Evolutionary conservation across 2,329 filamentous ascomycete genomes (phyloP).

Genomic region (Xylaria sp.): DNA sequence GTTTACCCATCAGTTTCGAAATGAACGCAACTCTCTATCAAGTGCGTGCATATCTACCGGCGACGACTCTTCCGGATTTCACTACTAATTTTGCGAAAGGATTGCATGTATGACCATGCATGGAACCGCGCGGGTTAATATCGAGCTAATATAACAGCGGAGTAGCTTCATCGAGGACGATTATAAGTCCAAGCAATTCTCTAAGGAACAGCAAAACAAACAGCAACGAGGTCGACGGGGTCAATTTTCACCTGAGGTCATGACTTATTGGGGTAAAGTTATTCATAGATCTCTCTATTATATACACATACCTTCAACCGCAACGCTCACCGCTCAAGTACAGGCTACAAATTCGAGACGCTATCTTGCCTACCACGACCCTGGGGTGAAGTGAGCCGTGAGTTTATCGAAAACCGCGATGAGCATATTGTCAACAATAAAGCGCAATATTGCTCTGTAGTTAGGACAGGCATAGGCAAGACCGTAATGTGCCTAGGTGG

Average conservation of each 20-base stretch:
- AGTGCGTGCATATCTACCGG: slow-evolving; percentile 62
- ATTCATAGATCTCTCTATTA: neutral
- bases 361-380: slow-evolving; percentile 78
- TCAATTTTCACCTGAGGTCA: slow-evolving; percentile 76
- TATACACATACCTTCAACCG: neutral
- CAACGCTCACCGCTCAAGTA: slow-evolving; percentile 24
- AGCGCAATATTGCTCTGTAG: slow-evolving; percentile 95
- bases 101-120: slow-evolving; percentile 61
- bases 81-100: slow-evolving; percentile 53
- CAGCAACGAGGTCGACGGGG: slow-evolving; percentile 59
- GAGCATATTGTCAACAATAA: slow-evolving; percentile 83
- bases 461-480: slow-evolving; percentile 85
- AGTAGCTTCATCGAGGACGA: slow-evolving; percentile 92
- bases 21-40: slow-evolving; percentile 96
- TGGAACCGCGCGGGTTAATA: neutral
- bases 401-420: slow-evolving; percentile 82
- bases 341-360: slow-evolving; percentile 97
- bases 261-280: slow-evolving; percentile 87
- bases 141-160: slow-evolving; percentile 26
- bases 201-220: slow-evolving; percentile 68
- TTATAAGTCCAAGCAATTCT: slow-evolving; percentile 75
- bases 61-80: slow-evolving; percentile 2
- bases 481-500: slow-evolving; percentile 83
- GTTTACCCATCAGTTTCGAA: slow-evolving; percentile 72
- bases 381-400: slow-evolving; percentile 78